Conservation (phyloP, 1,284 basidiomycete genomes). For the Uromyces viciae-fabae region DNA sequence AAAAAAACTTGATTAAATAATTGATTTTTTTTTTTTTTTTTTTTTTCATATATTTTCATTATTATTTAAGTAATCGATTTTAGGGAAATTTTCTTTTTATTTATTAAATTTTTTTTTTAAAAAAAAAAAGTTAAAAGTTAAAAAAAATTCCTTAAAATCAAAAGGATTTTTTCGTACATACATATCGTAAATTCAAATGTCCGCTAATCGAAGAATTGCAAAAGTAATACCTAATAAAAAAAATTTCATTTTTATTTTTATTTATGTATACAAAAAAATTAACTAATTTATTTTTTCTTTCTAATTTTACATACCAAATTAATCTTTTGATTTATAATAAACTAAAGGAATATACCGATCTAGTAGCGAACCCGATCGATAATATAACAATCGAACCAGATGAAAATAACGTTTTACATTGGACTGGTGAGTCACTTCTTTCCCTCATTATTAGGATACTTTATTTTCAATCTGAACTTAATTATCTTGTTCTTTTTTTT, state of each 20-base stretch:
- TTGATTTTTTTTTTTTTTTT: background rate
- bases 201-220: constrained; percentile 43
- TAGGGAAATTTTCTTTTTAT: too few relatives aligned
- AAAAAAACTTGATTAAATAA: too few relatives aligned
- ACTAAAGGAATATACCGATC: constrained; percentile 45
- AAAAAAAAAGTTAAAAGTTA: background rate
- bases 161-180: background rate
- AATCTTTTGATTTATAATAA: too few relatives aligned
- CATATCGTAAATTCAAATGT: constrained; percentile 2
- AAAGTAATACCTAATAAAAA: too few relatives aligned
- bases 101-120: too few relatives aligned
- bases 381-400: constrained; percentile 36
- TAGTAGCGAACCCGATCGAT: constrained; percentile 31
- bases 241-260: background rate
- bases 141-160: background rate
- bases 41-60: background rate
- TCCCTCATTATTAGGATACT: background rate
- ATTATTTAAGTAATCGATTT: background rate
- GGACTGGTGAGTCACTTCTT: constrained; percentile 35
- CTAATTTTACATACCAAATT: background rate
- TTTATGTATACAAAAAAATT: background rate
- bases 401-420: constrained; percentile 39
- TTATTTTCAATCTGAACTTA: too few relatives aligned
- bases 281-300: too few relatives aligned
- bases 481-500: too few relatives aligned